phyloP scores from a whole-genome alignment of 2,329 filamentous ascomycete genomes.

The Alternaria gaisen region DNA sequence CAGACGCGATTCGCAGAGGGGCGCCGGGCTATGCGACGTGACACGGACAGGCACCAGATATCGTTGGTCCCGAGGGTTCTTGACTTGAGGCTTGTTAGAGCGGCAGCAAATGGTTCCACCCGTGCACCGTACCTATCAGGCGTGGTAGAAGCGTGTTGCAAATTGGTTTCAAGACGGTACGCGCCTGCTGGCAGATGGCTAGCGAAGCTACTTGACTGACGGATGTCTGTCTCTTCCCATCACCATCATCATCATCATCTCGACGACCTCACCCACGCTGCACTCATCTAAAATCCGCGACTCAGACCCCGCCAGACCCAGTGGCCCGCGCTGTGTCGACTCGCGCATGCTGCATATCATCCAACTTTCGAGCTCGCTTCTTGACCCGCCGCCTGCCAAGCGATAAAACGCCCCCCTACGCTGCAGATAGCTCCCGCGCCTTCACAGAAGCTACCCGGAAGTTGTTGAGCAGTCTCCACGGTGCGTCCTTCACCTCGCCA shows the following conservation, averaged over 20 bases:
- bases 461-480: constrained; percentile 25
- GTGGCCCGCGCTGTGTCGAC: constrained; percentile 28
- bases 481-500: constrained; percentile 23
- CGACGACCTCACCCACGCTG: neutral
- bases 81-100: neutral
- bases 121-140: constrained; percentile 28
- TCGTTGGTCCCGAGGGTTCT: neutral
- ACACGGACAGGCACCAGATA: neutral
- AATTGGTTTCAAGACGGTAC: constrained; percentile 39
- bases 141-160: constrained; percentile 33
- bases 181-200: constrained; percentile 17
- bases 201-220: neutral
- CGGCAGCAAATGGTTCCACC: neutral
- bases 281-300: constrained; percentile 8
- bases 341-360: constrained; percentile 27
- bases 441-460: constrained; percentile 30
- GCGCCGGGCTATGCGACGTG: neutral
- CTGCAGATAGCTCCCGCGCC: constrained; percentile 44
- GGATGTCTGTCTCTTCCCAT: constrained; percentile 17
- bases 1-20: neutral
- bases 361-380: constrained; percentile 42
- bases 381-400: constrained; percentile 46
- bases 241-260: neutral
- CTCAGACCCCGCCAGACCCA: constrained; percentile 27
- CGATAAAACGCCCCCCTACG: constrained; percentile 46